phyloP scores from a whole-genome alignment of 441 rosid genomes.

The Adansonia madagascariensis region DNA sequence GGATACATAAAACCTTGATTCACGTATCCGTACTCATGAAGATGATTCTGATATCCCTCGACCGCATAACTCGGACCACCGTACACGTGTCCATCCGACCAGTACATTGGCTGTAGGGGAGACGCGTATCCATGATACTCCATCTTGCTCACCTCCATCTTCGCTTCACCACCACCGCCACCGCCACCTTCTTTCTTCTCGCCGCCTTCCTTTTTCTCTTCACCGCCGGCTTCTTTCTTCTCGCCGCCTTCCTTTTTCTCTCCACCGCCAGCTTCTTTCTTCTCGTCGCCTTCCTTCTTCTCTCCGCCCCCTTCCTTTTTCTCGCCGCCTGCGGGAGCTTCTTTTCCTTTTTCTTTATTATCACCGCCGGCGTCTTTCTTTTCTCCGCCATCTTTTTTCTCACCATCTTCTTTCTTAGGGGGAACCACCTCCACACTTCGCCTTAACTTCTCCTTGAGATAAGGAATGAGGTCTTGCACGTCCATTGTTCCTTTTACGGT shows the following conservation, averaged over 20 bases:
- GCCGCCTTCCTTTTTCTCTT: constrained; percentile 53
- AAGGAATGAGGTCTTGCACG: constrained; percentile 52
- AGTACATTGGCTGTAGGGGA: constrained; percentile 42
- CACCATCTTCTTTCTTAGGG: constrained; percentile 53
- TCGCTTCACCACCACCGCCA: constrained; percentile 42
- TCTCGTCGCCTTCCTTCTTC: constrained; percentile 35
- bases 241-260: constrained; percentile 38
- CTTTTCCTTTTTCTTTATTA: constrained; percentile 39
- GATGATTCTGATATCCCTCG: constrained; percentile 29
- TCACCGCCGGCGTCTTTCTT: constrained; percentile 35
- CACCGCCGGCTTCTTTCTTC: constrained; percentile 38
- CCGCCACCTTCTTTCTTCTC: constrained; percentile 34
- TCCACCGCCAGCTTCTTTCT: constrained; percentile 37
- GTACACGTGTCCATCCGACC: constrained; percentile 39
- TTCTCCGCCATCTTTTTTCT: constrained; percentile 46
- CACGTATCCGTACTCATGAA: neutral
- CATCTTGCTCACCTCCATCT: constrained; percentile 63
- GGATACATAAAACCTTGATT: constrained; percentile 29
- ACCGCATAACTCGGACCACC: constrained; percentile 40
- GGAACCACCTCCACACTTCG: constrained; percentile 70
- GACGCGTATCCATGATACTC: constrained; percentile 54
- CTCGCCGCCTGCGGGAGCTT: constrained; percentile 27
- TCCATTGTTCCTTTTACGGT: constrained; percentile 76
- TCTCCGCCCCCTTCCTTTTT: constrained; percentile 41
- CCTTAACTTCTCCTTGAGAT: constrained; percentile 60